Base-by-base conservation (phyloP, 208 protist genomes). In the Kentomonas sorsogonicus region DNA sequence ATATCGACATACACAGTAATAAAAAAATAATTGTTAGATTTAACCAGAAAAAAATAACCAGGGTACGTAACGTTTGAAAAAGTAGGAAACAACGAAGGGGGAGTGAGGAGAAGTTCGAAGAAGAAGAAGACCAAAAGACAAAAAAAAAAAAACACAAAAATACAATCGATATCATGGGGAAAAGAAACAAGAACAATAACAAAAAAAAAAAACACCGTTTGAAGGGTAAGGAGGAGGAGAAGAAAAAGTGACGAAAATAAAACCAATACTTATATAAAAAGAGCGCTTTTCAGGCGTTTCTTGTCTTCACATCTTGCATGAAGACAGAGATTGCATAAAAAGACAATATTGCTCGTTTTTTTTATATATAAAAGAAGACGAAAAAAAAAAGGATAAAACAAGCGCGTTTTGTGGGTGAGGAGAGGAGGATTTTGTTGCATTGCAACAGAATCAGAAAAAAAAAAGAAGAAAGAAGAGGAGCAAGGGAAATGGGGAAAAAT, bases 201-300 rank as follows among this genome's bases (percentile, higher is more conserved):
- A 27, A 45, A 46, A 45, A 45, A 58, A 58, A 41, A 45, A 58
- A 45, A 45, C 36, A 22, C 6, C 7, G 36, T 48, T 48, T 48
- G 16, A 15, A 44, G 52, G 4, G 6, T 7, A 30, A 23, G 25
- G 45, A 39, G 22, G 22, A 20, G 13, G 22, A 51, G 36, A 20
- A 11, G n/a, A 11, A 31, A 13, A 11, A 16, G 16, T 11, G 18
- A 15, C 2, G 16, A 30, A 6, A 60, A 7, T 4, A 51, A 1
- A n/a, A n/a, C n/a, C 23, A 36, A n/a, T 1, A 51, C 15, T 55
- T 26, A 13, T 52, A 57, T 16, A n/a, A 55, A 53, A 55, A 57
- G 7, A 52, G 27, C 11, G 15, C 11, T 23, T 29, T 57, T 55
- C 20, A 55, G 5, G n/a, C n/a, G n/a, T n/a, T 53, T 36, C 11